These are phyloP conservation scores for Globisporangium nagaii DNA, from an alignment of 352 stramenopile species.

Conservation along the genomic window DNA sequence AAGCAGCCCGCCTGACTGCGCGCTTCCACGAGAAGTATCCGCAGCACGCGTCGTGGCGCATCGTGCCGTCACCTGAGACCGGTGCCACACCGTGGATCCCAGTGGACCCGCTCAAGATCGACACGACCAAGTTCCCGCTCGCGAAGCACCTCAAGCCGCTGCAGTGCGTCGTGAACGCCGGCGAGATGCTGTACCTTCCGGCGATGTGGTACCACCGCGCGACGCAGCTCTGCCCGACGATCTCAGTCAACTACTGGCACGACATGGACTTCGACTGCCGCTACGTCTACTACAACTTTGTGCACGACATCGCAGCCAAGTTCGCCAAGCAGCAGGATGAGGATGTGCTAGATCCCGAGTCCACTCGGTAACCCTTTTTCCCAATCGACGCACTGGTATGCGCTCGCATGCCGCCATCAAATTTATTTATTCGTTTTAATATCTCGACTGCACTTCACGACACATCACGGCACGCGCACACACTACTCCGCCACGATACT, in stretches of 20 bases:
- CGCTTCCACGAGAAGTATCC: slow-evolving; percentile 54
- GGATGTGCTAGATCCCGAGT: too few relatives aligned
- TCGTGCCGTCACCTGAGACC: slow-evolving; percentile 41
- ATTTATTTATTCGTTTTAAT: too few relatives aligned
- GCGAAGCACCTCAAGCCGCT: slow-evolving; percentile 45
- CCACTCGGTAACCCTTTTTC: too few relatives aligned
- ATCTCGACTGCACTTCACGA: too few relatives aligned
- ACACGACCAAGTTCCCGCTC: slow-evolving; percentile 46
- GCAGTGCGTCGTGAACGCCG: slow-evolving; percentile 60
- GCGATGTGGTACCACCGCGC: slow-evolving; percentile 85
- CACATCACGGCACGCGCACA: too few relatives aligned
- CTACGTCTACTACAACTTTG: slow-evolving; percentile 86
- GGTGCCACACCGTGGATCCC: slow-evolving; percentile 75
- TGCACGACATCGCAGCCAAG: slow-evolving; percentile 39
- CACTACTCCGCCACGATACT: too few relatives aligned
- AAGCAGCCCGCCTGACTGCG: slow-evolving; percentile 24
- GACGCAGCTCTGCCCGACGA: slow-evolving; percentile 63
- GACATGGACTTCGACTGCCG: slow-evolving; percentile 87
- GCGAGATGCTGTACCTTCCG: slow-evolving; percentile 72
- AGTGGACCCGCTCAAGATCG: slow-evolving; percentile 67
- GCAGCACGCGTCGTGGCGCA: slow-evolving; percentile 34
- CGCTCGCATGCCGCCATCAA: background rate
- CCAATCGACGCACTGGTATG: too few relatives aligned
- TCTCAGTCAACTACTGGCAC: slow-evolving; percentile 89
- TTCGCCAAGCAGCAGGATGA: slow-evolving; percentile 14